Base-by-base conservation (phyloP, 2,329 filamentous ascomycete species). In the Ophiostoma novo-ulmi region DNA sequence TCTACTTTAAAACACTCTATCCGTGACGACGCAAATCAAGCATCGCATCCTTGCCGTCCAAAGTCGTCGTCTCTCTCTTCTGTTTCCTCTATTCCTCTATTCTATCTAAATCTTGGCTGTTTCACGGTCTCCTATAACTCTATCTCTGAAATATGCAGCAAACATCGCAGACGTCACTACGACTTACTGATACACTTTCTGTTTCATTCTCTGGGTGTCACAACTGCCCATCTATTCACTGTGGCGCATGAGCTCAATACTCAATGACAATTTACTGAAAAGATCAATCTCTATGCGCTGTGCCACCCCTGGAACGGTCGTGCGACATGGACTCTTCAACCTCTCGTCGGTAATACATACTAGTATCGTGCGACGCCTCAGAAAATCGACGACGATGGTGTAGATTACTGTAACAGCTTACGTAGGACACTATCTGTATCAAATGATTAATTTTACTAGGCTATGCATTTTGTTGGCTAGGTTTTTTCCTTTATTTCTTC, bases 281-380 rank as follows among this genome's bases (percentile, higher is more conserved):
- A 58, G 26, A 10, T 13, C 52, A 3, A 17, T 22, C 31, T 26
- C 52, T 58, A 58, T 26, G 26, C 52, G 52, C 52, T 1, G 52
- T 31, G 52, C 10, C 52, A 22, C 52, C 44, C 6, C 8, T 39
- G 38, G 44, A 48, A 20, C n/a, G 41, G 17, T 48, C 44, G 17
- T 48, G 14, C 17, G 17, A 20, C 44, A 48, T 48, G 52, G 22
- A 5, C 52, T 11, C 8, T 26, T 13, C 10, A 58, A 20, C n/a
- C 48, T 58, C 3, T 17, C 1, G 6, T 22, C 22, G 52, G 44
- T 48, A 48, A 3, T 7, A 48, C 44, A 10, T 22, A 26, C 52
- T 58, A 58, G 10, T n/a, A 58, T 58, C 52, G 52, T 58, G 52
- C n/a, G 52, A 58, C 52, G 52, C 52, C 52, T 58, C 52, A 58